Evolutionary conservation across 176 grass and related monocot genomes (phyloP), one percentile per base, ranked within the genome.

Genomic region (Urochloa ruziziensis): DNA sequence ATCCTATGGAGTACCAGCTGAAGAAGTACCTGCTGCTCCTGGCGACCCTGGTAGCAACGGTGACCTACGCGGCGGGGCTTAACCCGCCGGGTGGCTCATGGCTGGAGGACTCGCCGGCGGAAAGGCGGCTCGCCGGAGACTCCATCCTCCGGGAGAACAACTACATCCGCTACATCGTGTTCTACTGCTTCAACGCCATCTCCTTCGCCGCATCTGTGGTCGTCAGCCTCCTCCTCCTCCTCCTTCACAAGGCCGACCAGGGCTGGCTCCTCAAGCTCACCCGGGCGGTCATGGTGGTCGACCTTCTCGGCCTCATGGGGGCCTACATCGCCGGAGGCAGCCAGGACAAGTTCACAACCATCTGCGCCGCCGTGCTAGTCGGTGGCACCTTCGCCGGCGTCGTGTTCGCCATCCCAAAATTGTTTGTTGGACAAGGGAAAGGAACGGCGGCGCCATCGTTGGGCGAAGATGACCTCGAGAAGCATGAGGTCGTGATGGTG

Each of bases 21-120:
- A 36, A 30, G 36, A 51, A 80, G 78, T 80, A 49, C 47, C 23
- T 80, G 76, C 39, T 61, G 60, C 61, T 85, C 3, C 83, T 79
- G 25, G 86, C 71, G 1, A 75, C 80, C 0, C 23, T 87, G 60
- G 68, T 82, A 5, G 71, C 78, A 11, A 74, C 77, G 1, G 42
- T 86, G 36, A 74, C 84, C 18, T 86, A 88, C 64, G 46, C 1
- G 7, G 73, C 35, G 10, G 86, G 86, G 57, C 80, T 88, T 0
- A 70, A 42, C 42, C 86, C 18, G 0, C 86, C 71, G 0, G 71
- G 86, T 0, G 86, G 86, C 0, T 77, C 52, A 2, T 88, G 86
- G 86, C 86, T 27, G 10, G 67, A 35, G 52, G 80, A 88, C 12
- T 3, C 35, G 9, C 21, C 44, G 16, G 36, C 44, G 16, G 36